Conservation (phyloP, 306 rosid species). For the Phaseolus lunatus region DNA sequence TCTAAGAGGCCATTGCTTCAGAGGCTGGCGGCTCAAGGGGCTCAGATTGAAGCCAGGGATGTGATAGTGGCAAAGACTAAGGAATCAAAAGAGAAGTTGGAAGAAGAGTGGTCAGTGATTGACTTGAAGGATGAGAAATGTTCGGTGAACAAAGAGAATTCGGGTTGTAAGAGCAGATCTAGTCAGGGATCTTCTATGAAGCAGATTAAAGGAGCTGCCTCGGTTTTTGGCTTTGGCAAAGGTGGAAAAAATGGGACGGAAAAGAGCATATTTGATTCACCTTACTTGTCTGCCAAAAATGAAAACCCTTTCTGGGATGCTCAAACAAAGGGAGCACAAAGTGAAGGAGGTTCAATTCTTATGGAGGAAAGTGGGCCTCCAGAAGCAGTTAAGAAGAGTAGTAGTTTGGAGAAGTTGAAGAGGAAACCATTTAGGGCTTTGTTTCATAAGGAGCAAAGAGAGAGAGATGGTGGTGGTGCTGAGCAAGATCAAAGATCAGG, state of each 20-base stretch:
- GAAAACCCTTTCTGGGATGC: conserved; percentile 56
- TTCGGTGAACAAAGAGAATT: conserved; percentile 56
- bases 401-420: conserved; percentile 58
- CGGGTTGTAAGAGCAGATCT: conserved; percentile 58
- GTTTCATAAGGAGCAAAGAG: conserved; percentile 75
- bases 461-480: conserved; percentile 42
- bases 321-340: conserved; percentile 44
- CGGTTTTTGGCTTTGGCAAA: conserved; percentile 70
- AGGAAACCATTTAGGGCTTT: conserved; percentile 76
- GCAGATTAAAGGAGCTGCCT: conserved; percentile 83
- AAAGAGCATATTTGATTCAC: conserved; percentile 70
- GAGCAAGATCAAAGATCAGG: conserved; percentile 49
- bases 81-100: conserved; percentile 57
- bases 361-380: conserved; percentile 66
- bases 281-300: conserved; percentile 21
- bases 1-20: conserved; percentile 88
- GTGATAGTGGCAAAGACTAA: conserved; percentile 58
- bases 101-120: conserved; percentile 87
- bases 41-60: conserved; percentile 76
- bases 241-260: conserved; percentile 62
- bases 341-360: conserved; percentile 59
- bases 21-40: conserved; percentile 82
- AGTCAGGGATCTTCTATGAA: conserved; percentile 68
- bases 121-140: conserved; percentile 81
- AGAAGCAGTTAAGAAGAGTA: conserved; percentile 48